Percentiles rank a stretch among this genome's conserved stretches.
Evolutionary conservation across 179 eudicot genomes (phyloP).

Genomic region (Silene noctiflora): DNA sequence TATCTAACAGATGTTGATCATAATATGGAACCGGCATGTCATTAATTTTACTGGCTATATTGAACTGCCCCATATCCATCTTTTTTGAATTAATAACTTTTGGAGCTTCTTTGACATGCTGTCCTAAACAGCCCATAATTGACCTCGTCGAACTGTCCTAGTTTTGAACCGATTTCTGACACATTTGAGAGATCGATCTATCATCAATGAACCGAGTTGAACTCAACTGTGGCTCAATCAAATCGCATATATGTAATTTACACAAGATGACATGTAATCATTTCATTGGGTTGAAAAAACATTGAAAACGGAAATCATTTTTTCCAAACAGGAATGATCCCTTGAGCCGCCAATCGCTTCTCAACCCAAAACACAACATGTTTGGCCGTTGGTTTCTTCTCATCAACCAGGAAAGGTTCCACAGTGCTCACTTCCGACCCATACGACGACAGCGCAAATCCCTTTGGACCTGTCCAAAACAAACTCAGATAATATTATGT

Average conservation of each 20-base stretch:
- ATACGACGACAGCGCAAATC: slow-evolving; percentile 66
- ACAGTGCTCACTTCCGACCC: slow-evolving; percentile 72
- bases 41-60: background rate
- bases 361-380: slow-evolving; percentile 87
- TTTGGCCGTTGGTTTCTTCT: slow-evolving; percentile 70
- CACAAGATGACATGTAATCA: slow-evolving; percentile 7
- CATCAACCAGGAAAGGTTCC: slow-evolving; percentile 84
- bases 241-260: slow-evolving; percentile 1
- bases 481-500: background rate
- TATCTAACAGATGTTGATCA: background rate
- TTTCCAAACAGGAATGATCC: slow-evolving; percentile 83
- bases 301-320: slow-evolving; percentile 18
- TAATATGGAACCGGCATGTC: background rate
- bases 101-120: background rate
- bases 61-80: background rate
- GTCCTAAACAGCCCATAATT: background rate
- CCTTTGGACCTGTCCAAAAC: slow-evolving; percentile 60
- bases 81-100: background rate
- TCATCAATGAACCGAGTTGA: background rate
- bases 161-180: background rate
- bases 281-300: slow-evolving; percentile 4
- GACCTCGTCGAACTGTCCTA: background rate
- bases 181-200: background rate
- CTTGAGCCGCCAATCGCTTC: slow-evolving; percentile 94
- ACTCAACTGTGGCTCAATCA: background rate